A percentile compares a stretch with the other conserved stretches of the same genome.
phyloP scores from a whole-genome alignment of 1,139 yeast genomes.

The Sugiyamaella grinbergsii region DNA sequence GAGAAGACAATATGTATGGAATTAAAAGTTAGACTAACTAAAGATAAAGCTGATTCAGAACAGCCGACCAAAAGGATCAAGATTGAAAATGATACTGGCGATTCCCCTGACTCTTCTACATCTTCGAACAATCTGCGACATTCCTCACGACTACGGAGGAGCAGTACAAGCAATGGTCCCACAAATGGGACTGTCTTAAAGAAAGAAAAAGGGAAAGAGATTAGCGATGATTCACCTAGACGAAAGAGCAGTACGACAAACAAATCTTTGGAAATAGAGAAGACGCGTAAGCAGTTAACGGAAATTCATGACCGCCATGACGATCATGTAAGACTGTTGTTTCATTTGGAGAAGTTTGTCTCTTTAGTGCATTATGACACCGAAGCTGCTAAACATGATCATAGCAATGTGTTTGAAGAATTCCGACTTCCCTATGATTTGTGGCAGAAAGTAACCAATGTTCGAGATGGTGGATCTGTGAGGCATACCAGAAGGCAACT shows the following conservation, averaged over 20 bases:
- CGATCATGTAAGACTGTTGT: conserved; percentile 51
- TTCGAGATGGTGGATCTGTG: conserved; percentile 32
- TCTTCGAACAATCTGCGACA: conserved; percentile 1
- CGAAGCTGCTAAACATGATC: conserved; percentile 49
- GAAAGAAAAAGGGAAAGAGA: conserved; percentile 2
- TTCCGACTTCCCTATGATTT: conserved; percentile 42
- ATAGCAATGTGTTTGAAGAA: conserved; percentile 43
- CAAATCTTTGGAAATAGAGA: not conserved
- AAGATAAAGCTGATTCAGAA: conserved; percentile 8
- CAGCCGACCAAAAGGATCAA: conserved; percentile 16
- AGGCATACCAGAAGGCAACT: conserved; percentile 40
- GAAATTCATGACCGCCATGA: conserved; percentile 52
- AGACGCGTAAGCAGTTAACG: conserved; percentile 23
- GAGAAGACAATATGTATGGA: too few relatives aligned
- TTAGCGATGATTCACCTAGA: too few relatives aligned
- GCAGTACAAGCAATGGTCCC: not conserved
- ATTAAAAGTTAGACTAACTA: conserved; percentile 6
- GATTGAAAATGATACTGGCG: conserved; percentile 9
- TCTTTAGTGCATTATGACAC: conserved; percentile 67
- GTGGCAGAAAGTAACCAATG: conserved; percentile 43
- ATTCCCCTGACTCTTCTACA: not conserved
- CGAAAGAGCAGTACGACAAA: not conserved
- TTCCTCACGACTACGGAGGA: conserved; percentile 10
- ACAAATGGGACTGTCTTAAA: not conserved
- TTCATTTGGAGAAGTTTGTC: conserved; percentile 60